phyloP scores from a whole-genome alignment of 2,329 filamentous ascomycete species.

The Monosporascus ibericus region DNA sequence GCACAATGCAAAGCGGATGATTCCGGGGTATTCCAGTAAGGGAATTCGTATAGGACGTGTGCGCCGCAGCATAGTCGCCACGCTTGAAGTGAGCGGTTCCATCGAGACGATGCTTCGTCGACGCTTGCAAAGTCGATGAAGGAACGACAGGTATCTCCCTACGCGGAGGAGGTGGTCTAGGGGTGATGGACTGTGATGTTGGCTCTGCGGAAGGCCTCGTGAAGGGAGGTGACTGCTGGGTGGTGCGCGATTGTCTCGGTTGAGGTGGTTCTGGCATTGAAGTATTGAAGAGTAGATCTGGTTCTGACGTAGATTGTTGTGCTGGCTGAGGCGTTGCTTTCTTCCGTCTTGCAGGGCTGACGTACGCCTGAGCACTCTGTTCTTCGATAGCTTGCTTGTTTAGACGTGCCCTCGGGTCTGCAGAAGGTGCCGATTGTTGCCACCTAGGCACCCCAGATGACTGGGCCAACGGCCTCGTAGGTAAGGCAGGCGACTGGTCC shows the following conservation, averaged over 20 bases:
- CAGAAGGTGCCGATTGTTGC: constrained; percentile 43
- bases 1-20: constrained; percentile 81
- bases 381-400: constrained; percentile 72
- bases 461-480: constrained; percentile 35
- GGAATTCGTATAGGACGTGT: constrained; percentile 74
- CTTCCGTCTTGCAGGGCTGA: constrained; percentile 79
- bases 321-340: constrained; percentile 51
- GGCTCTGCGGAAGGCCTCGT: constrained; percentile 34
- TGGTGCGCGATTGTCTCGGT: constrained; percentile 12
- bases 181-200: constrained; percentile 36
- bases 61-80: constrained; percentile 84
- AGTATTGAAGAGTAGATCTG: constrained; percentile 59
- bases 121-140: constrained; percentile 63
- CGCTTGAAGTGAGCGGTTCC: constrained; percentile 90
- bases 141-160: constrained; percentile 61
- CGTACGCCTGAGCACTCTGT: constrained; percentile 74
- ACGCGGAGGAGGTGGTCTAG: constrained; percentile 39
- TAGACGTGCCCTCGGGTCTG: constrained; percentile 54
- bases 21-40: constrained; percentile 65
- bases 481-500: constrained; percentile 44
- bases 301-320: constrained; percentile 39
- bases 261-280: constrained; percentile 25
- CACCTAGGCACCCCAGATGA: constrained; percentile 49
- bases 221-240: constrained; percentile 28
- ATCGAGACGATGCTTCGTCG: constrained; percentile 69